Evolutionary conservation across 1,284 basidiomycete genomes (phyloP).

Genomic region (Cutaneotrichosporon cutaneum): DNA sequence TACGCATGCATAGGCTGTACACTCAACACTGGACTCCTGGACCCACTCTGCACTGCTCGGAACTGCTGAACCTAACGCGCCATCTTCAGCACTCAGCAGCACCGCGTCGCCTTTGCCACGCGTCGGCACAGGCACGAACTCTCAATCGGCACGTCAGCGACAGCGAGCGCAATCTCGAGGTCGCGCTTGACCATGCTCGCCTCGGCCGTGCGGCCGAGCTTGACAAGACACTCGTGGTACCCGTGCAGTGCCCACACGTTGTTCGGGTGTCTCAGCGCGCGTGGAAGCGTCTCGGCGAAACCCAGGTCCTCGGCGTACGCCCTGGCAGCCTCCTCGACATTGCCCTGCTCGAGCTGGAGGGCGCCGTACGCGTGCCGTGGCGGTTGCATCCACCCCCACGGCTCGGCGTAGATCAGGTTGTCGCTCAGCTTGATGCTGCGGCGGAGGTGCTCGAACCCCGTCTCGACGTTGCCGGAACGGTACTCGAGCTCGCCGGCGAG

Average conservation of each 20-base stretch:
- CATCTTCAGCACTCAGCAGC: too few relatives aligned
- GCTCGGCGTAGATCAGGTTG: slow-evolving; percentile 43
- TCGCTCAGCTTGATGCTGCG: slow-evolving; percentile 38
- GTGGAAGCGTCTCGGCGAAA: slow-evolving; percentile 31
- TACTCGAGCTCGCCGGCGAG: slow-evolving; percentile 45
- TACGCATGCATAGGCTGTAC: too few relatives aligned
- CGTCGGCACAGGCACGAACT: slow-evolving; percentile 41
- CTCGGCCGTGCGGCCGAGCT: slow-evolving; percentile 34
- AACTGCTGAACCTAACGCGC: too few relatives aligned
- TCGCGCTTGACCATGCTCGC: slow-evolving; percentile 35
- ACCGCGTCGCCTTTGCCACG: neutral
- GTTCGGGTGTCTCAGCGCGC: slow-evolving; percentile 45
- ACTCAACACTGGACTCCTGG: too few relatives aligned
- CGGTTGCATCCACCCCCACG: slow-evolving; percentile 49
- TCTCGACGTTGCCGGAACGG: slow-evolving; percentile 33
- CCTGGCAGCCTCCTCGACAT: slow-evolving; percentile 35
- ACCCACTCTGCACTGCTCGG: too few relatives aligned
- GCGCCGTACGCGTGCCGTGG: slow-evolving; percentile 48
- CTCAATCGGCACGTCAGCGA: slow-evolving; percentile 41
- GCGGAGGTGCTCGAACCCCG: slow-evolving; percentile 37
- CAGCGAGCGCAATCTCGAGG: slow-evolving; percentile 37
- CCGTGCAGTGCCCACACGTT: slow-evolving; percentile 50
- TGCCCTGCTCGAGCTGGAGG: slow-evolving; percentile 41
- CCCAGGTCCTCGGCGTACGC: slow-evolving; percentile 46
- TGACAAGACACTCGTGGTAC: slow-evolving; percentile 44